Evolutionary conservation across 75 land plant species (phyloP), one percentile per base, ranked within the genome.

Genomic region (Isoetes taiwanensis): DNA sequence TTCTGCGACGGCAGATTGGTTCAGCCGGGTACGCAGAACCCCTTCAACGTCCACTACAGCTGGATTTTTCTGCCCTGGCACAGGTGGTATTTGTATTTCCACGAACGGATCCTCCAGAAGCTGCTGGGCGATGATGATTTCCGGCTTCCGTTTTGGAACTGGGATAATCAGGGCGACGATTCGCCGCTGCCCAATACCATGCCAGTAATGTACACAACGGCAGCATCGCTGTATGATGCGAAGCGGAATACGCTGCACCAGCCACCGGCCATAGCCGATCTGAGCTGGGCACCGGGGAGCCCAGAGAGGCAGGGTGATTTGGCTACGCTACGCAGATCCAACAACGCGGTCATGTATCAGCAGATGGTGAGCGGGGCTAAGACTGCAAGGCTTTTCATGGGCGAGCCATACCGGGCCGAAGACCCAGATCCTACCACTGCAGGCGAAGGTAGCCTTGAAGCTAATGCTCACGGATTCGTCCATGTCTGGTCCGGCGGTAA

Each of bases 111-210:
- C 24, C 56, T 79, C 1, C 82, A 68, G 10, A 73, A 64, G 28
- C 58, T 82, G 19, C 60, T 82, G 5, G 71, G 64, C 11, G 86
- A 82, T 34, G 74, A 71, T 12, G 64, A 60, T 1, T 79, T 82
- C 48, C 76, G 76, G 6, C 14, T 82, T 10, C 85, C 85, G 0
- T 82, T 68, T 25, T 82, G 85, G 85, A 82, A 82, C 59, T 82
- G 79, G 79, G 86, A 82, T 9, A 41, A 50, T 57, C 77, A 0
- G 63, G 8, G 1, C 77, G 79, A 1, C 68, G 68, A 75, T 10
- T 38, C 3, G 41, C 73, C 39, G 77, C 80, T 5, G 32, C 74
- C 27, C 64, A 73, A 30, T 75, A 52, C 32, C 12, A 59, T 29
- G 38, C 68, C 41, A 23, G 41, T 0, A 35, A 32, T 19, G n/a